These are phyloP conservation scores for Vanrija humicola DNA, from an alignment of 1,284 basidiomycete genomes.

Conservation along the genomic window DNA sequence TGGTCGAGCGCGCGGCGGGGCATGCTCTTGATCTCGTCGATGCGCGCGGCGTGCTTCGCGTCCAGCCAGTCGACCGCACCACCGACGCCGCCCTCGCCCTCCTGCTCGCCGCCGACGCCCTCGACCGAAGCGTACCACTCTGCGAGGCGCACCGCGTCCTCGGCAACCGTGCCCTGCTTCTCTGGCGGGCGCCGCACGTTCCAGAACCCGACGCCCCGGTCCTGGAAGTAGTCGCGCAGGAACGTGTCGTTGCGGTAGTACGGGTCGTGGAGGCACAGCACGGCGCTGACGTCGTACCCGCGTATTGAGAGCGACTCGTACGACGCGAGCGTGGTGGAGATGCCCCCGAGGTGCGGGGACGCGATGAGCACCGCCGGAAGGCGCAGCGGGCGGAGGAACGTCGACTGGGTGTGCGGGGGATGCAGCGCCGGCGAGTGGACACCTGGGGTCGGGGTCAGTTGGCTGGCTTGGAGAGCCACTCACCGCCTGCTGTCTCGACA, in stretches of 20 bases:
- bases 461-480: too few species aligned
- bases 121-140: constrained; percentile 61
- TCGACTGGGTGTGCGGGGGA: constrained; percentile 79
- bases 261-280: constrained; percentile 81
- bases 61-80: constrained; percentile 63
- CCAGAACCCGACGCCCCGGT: constrained; percentile 52
- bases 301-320: constrained; percentile 88
- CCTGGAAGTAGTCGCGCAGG: constrained; percentile 70
- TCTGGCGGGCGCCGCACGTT: constrained; percentile 39
- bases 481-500: constrained; percentile 92
- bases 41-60: constrained; percentile 58
- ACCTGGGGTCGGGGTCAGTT: constrained; percentile 54
- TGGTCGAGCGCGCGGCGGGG: constrained; percentile 68
- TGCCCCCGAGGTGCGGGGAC: constrained; percentile 85
- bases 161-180: constrained; percentile 55
- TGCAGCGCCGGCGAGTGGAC: constrained; percentile 83
- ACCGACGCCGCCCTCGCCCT: constrained; percentile 49
- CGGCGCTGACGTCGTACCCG: constrained; percentile 81
- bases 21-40: constrained; percentile 71
- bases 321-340: constrained; percentile 87
- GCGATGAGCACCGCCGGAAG: constrained; percentile 85
- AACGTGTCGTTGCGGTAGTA: constrained; percentile 87
- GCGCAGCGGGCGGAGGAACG: constrained; percentile 76
- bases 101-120: neutral
- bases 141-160: constrained; percentile 60